Percentiles rank a stretch among this genome's conserved stretches.
These are phyloP conservation scores for Arctium minus DNA, from an alignment of 129 eudicot species.

Conservation along the genomic window DNA sequence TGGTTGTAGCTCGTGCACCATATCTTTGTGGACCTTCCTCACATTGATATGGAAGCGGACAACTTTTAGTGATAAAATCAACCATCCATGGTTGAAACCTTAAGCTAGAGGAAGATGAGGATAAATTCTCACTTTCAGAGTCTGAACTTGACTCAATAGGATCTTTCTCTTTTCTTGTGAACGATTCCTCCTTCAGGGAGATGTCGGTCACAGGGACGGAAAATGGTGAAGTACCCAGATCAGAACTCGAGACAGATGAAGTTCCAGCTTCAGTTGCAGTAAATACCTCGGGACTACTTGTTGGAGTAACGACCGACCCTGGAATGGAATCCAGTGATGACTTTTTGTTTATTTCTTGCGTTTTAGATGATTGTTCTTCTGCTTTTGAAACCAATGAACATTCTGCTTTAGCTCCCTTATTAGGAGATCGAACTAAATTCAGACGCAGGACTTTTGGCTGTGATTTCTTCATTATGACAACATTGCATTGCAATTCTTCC, in stretches of 20 bases:
- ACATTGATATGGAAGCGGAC: conserved; percentile 21
- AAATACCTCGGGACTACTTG: conserved; percentile 88
- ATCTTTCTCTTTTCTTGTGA: conserved; percentile 27
- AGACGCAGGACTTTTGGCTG: conserved; percentile 89
- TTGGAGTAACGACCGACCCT: conserved; percentile 56
- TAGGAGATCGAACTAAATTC: conserved; percentile 65
- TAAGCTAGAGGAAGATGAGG: conserved; percentile 59
- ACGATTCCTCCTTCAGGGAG: conserved; percentile 25
- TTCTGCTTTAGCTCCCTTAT: conserved; percentile 36
- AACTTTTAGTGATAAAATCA: conserved; percentile 36
- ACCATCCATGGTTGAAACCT: conserved; percentile 73
- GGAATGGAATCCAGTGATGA: conserved; percentile 32
- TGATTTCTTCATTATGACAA: conserved; percentile 80
- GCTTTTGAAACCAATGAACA: conserved; percentile 18
- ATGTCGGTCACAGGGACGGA: conserved; percentile 29
- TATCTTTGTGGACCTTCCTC: conserved; percentile 32
- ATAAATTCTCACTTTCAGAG: conserved; percentile 51
- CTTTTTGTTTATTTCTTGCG: conserved; percentile 35
- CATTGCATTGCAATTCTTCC: conserved; percentile 95
- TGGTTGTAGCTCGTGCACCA: conserved; percentile 11
- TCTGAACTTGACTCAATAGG: conserved; percentile 49
- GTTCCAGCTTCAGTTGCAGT: conserved; percentile 86
- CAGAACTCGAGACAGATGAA: conserved; percentile 92
- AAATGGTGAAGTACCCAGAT: conserved; percentile 88
- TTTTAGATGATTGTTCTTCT: conserved; percentile 33